Conservation (phyloP, 2,329 filamentous ascomycete species). For the Colletotrichum zoysiae region DNA sequence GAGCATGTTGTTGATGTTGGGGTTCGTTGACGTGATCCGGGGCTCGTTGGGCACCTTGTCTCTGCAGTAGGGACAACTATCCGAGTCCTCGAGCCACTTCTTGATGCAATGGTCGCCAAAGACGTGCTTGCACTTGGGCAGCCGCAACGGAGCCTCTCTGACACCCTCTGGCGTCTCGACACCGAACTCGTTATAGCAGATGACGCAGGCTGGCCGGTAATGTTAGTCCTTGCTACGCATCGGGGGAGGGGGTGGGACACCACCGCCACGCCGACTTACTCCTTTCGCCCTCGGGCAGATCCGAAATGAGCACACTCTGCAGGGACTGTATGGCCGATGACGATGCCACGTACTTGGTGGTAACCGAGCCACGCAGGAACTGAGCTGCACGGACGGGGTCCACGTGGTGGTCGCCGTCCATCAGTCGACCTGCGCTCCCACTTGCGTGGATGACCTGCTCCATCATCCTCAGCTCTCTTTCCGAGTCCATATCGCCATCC, state of each 20-base stretch:
- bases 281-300: constrained; percentile 60
- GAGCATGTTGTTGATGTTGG: constrained; percentile 10
- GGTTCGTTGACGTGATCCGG: constrained; percentile 22
- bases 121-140: constrained; percentile 73
- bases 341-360: constrained; percentile 62
- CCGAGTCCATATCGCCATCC: constrained; percentile 27
- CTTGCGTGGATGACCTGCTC: constrained; percentile 31
- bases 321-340: constrained; percentile 60
- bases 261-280: constrained; percentile 54
- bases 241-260: too few relatives aligned
- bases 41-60: constrained; percentile 68
- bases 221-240: constrained; percentile 19
- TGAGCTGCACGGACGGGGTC: constrained; percentile 58
- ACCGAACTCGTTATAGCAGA: constrained; percentile 75
- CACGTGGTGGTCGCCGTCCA: constrained; percentile 22
- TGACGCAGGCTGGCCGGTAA: constrained; percentile 64
- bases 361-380: constrained; percentile 58
- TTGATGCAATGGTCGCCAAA: constrained; percentile 75
- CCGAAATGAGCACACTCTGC: constrained; percentile 59
- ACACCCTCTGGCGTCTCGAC: constrained; percentile 68
- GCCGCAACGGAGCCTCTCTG: constrained; percentile 66
- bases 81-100: constrained; percentile 73
- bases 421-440: constrained; percentile 1
- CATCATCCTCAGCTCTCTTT: constrained; percentile 35
- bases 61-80: constrained; percentile 74